phyloP scores from a whole-genome alignment of 2,329 filamentous ascomycete genomes.

The Penicillium frequentans region DNA sequence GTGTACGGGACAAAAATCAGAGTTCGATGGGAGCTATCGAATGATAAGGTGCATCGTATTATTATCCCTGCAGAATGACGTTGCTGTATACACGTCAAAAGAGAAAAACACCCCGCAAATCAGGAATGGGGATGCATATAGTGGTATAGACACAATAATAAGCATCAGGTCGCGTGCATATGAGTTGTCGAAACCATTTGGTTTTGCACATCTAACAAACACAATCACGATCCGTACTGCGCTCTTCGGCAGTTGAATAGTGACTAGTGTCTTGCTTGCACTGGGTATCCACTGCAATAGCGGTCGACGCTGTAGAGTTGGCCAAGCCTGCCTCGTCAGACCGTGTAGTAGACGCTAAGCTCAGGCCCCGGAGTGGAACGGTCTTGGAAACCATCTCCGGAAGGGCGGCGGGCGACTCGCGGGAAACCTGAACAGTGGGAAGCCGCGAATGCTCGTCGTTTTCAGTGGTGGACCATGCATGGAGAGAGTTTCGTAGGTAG shows the following conservation, averaged over 20 bases:
- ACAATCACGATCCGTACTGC: neutral
- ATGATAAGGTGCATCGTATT: neutral
- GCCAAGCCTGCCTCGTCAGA: constrained; percentile 22
- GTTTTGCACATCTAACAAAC: neutral
- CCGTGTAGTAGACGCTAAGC: constrained; percentile 17
- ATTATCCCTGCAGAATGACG: constrained; percentile 8
- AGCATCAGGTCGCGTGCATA: neutral
- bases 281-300: neutral
- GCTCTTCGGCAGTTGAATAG: neutral
- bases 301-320: constrained; percentile 4
- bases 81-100: neutral
- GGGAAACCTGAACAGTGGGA: constrained; percentile 7
- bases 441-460: constrained; percentile 8
- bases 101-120: neutral
- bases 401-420: constrained; percentile 13
- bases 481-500: neutral
- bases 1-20: neutral
- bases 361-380: constrained; percentile 19
- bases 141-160: neutral
- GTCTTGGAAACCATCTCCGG: constrained; percentile 13
- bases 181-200: neutral
- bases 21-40: neutral
- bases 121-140: neutral
- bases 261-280: neutral
- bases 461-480: neutral